Conservation (phyloP, 1,139 yeast genomes). For the Lodderomyces elongisporus region DNA sequence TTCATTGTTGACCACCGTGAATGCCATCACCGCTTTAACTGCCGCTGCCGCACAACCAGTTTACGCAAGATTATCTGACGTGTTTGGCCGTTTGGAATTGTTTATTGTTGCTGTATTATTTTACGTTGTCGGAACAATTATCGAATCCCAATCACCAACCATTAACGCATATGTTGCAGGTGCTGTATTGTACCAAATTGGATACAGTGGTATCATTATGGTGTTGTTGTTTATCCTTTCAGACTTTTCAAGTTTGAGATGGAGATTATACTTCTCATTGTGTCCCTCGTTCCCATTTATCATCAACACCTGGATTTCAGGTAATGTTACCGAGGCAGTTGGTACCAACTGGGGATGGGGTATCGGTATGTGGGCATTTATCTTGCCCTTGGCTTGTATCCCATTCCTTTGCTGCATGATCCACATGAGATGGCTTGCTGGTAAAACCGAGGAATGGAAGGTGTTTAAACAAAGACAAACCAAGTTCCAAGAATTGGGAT, state of each 20-base stretch:
- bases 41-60: conserved; percentile 72
- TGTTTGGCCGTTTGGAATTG: conserved; percentile 63
- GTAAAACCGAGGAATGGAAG: conserved; percentile 31
- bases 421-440: conserved; percentile 34
- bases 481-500: conserved; percentile 22
- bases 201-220: conserved; percentile 61
- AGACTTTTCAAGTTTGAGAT: conserved; percentile 62
- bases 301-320: conserved; percentile 73
- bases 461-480: conserved; percentile 19
- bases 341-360: conserved; percentile 45
- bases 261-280: conserved; percentile 62
- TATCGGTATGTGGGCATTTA: conserved; percentile 39
- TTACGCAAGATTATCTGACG: conserved; percentile 65
- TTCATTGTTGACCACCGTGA: conserved; percentile 60
- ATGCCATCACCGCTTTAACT: conserved; percentile 57
- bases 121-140: conserved; percentile 65
- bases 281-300: conserved; percentile 67
- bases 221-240: conserved; percentile 54
- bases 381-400: conserved; percentile 32
- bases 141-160: conserved; percentile 63
- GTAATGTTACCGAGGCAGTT: conserved; percentile 42
- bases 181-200: conserved; percentile 63
- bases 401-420: conserved; percentile 28
- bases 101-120: conserved; percentile 51
- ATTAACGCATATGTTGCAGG: conserved; percentile 71